Evolutionary conservation across 495 filamentous ascomycete genomes (phyloP), one percentile per base, ranked within the genome.

Genomic region (Saxispiralis lemnorum): DNA sequence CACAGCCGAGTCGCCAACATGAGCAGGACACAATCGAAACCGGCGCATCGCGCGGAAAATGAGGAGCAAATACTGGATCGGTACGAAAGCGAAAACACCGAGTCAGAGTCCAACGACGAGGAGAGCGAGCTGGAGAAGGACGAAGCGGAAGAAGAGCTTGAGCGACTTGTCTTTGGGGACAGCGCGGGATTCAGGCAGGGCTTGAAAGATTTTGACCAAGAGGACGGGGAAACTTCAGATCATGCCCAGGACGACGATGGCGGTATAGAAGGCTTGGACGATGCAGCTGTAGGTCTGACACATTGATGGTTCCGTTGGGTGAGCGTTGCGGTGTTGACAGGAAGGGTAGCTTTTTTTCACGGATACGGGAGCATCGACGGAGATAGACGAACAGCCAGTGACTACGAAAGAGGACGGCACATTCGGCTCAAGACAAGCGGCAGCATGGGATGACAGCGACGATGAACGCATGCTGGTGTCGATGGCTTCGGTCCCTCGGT

Each of bases 401-500:
- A 52, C 56, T 37, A 36, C 51, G 7, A 51, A 54, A 2, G 62
- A 60, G 15, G 49, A 55, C 31, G 48, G 57, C 19, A 62, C 57
- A 3, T 53, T 67, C n/a, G 51, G 56, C 6, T 60, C 64, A 24
- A 60, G 60, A 6, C 47, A 55, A n/a, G 53, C 45, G 43, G 63
- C 81, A 10, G 79, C 82, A 12, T 97, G 89, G 89, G 74, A 84
- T 50, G 89, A 97, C 62, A 94, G 86, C 60, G 89, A 96, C 52
- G 89, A 97, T 53, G 89, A 97, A 56, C 73, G 79, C 32, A 64
- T 94, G 39, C 72, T 73, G 15, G 67, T 97, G 37, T 94, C 87
- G 2, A 70, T 97, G 11, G 80, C 80, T 9, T 68, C 75, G 33
- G 73, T 77, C 34, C 68, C 70, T 15, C 71, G 78, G 37, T 61